phyloP scores from a whole-genome alignment of 192 early-diverging fungal genomes.

The Mortierella hygrophila region DNA sequence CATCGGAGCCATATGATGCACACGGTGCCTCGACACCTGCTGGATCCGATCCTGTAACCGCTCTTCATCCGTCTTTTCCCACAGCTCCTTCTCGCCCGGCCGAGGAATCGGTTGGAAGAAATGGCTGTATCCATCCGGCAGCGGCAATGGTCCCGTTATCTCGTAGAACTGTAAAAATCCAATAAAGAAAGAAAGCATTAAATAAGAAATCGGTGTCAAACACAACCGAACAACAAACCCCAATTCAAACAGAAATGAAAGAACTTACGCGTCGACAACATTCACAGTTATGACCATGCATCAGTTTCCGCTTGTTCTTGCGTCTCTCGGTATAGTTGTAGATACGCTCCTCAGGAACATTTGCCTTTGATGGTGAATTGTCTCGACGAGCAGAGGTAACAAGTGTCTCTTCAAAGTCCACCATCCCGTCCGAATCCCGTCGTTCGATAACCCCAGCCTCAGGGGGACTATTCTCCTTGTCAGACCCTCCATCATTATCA shows the following conservation, averaged over 20 bases:
- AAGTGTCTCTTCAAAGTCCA: neutral
- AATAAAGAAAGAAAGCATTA: neutral
- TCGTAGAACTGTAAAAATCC: slow-evolving; percentile 34
- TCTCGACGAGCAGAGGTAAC: neutral
- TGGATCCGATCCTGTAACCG: slow-evolving; percentile 42
- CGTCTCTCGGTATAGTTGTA: slow-evolving; percentile 44
- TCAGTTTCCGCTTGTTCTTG: slow-evolving; percentile 43
- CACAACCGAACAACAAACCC: neutral
- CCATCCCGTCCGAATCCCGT: neutral
- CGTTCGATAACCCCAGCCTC: neutral
- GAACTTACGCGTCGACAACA: slow-evolving; percentile 44
- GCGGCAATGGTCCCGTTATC: slow-evolving; percentile 39
- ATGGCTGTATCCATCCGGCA: slow-evolving; percentile 44
- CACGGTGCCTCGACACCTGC: slow-evolving; percentile 39
- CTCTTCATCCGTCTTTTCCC: slow-evolving; percentile 37
- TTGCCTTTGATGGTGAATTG: neutral
- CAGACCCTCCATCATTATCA: neutral
- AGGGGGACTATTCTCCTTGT: neutral
- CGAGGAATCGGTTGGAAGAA: slow-evolving; percentile 50
- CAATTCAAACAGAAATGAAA: neutral
- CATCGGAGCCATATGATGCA: slow-evolving; percentile 29
- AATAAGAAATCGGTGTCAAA: neutral
- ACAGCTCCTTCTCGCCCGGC: slow-evolving; percentile 38
- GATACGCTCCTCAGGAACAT: slow-evolving; percentile 14
- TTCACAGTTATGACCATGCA: slow-evolving; percentile 50